Evolutionary conservation across 1,139 yeast species (phyloP), one percentile per base, ranked within the genome.

Genomic region (Saccharomyces hybrid): DNA sequence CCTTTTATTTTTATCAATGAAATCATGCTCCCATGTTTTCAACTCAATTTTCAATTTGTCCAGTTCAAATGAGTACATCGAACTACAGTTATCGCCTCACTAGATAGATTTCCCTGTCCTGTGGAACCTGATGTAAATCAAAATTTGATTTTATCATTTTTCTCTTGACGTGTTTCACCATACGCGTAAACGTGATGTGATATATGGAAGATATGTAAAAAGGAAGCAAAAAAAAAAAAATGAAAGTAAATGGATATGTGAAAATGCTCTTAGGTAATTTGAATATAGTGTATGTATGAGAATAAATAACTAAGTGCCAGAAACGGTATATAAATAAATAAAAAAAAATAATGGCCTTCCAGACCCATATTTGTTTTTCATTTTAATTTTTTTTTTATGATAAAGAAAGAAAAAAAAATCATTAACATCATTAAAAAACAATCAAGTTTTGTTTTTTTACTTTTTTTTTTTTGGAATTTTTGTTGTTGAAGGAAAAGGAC

Each of bases 11-110:
- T 55, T 51, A 9, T 53, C 53, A 7, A 63, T 62, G 50, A 69
- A 69, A 14, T 57, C 54, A 47, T 65, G 66, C 52, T 69, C 72
- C 70, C 71, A 69, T 47, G 57, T 54, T 51, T 68, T 69, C 32
- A 69, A 51, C 47, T 62, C 62, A 14, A 65, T 52, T 54, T 67
- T 63, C 44, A 67, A 49, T 38, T 59, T 52, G 34, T 61, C 59
- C 49, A 59, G 28, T 13, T 48, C 48, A 56, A 50, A 52, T 14
- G 26, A 42, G 11, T 34, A 38, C 52, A 50, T 38, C 25, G n/a
- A 38, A 16, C 23, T 46, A 9, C 31, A 46, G 48, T 13, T 11
- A 23, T 16, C 9, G 9, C 28, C 9, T 19, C 38, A 38, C 23
- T 47, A 16, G 38, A 14, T 16, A 32, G 38, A n/a, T 32, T n/a